Evolutionary conservation across 2,329 filamentous ascomycete genomes (phyloP).

Genomic region (Trichoderma semiorbis): DNA sequence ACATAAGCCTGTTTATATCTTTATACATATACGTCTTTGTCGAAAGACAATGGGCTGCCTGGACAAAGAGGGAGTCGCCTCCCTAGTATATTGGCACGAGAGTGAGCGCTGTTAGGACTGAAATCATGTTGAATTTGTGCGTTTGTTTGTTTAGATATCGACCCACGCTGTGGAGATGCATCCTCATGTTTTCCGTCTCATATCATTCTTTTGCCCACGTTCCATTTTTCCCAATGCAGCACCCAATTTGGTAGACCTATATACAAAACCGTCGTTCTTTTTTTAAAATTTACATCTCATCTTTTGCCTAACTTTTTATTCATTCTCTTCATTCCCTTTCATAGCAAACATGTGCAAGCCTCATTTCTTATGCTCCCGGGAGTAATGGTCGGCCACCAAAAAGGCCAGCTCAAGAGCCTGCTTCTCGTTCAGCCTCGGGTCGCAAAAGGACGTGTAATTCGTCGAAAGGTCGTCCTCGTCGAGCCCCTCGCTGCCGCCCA

Average conservation of each 20-base stretch:
- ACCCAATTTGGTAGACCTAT: background rate
- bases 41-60: background rate
- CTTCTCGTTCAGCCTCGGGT: slow-evolving; percentile 94
- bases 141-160: background rate
- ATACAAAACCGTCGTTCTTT: background rate
- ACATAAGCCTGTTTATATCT: background rate
- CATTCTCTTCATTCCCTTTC: background rate
- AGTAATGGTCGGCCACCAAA: slow-evolving; percentile 78
- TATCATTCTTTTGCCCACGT: background rate
- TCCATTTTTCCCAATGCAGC: background rate
- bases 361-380: slow-evolving; percentile 34
- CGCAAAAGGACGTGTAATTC: slow-evolving; percentile 95
- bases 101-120: background rate
- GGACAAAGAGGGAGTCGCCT: background rate
- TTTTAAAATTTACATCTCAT: background rate
- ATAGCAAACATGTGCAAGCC: background rate
- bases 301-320: background rate
- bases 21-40: background rate
- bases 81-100: background rate
- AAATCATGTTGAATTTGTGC: background rate
- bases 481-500: slow-evolving; percentile 82
- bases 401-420: slow-evolving; percentile 95
- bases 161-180: background rate
- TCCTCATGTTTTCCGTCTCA: background rate
- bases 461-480: slow-evolving; percentile 83